Conservation (phyloP, 2,329 filamentous ascomycete genomes). For the Ampelomyces quisqualis region DNA sequence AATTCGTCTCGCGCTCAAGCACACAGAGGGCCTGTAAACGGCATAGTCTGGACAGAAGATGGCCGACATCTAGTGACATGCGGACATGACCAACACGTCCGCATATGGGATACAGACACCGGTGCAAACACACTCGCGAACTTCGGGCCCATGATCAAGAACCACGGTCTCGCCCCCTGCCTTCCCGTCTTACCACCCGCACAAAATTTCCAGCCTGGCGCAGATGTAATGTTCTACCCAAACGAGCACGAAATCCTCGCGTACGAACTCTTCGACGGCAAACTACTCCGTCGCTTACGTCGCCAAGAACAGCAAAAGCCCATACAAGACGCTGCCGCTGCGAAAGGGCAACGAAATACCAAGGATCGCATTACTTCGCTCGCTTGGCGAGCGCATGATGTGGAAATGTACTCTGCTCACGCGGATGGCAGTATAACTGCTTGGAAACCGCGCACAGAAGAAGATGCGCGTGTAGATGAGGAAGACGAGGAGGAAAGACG, state of each 20-base stretch:
- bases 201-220: slow-evolving; percentile 55
- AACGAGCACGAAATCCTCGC: slow-evolving; percentile 74
- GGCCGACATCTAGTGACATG: slow-evolving; percentile 74
- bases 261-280: slow-evolving; percentile 77
- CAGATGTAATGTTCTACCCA: slow-evolving; percentile 75
- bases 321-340: slow-evolving; percentile 21
- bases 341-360: slow-evolving; percentile 44
- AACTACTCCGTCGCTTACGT: slow-evolving; percentile 68
- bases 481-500: slow-evolving; percentile 44
- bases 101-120: slow-evolving; percentile 80
- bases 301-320: slow-evolving; percentile 52
- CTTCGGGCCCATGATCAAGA: slow-evolving; percentile 81
- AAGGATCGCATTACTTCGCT: slow-evolving; percentile 66
- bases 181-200: slow-evolving; percentile 59
- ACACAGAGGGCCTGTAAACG: slow-evolving; percentile 81
- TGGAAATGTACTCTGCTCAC: slow-evolving; percentile 79
- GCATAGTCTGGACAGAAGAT: slow-evolving; percentile 79
- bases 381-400: slow-evolving; percentile 70
- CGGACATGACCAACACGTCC: slow-evolving; percentile 79
- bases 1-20: slow-evolving; percentile 53
- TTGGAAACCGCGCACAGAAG: slow-evolving; percentile 66
- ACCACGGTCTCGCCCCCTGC: slow-evolving; percentile 52
- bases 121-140: slow-evolving; percentile 85
- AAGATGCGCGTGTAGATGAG: slow-evolving; percentile 49
- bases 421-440: slow-evolving; percentile 78